Conservation (phyloP, 2,329 filamentous ascomycete genomes). For the Fusarium graminum region DNA sequence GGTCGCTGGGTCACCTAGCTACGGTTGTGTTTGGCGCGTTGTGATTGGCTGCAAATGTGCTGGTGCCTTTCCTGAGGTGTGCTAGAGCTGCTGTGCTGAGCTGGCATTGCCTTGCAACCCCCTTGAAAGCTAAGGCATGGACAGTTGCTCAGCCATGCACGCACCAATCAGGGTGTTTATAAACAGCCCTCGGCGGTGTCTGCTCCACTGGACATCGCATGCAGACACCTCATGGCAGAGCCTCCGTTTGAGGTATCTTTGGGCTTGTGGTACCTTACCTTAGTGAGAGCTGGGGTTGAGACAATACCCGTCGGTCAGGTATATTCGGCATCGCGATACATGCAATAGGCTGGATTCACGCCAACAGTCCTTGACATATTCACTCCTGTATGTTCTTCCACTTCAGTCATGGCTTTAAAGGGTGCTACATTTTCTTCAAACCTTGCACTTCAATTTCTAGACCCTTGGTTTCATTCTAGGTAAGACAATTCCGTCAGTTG, state of each 20-base stretch:
- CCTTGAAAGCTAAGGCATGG: conserved; percentile 23
- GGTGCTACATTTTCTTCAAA: neutral
- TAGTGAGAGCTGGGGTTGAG: conserved; percentile 29
- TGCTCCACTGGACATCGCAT: conserved; percentile 39
- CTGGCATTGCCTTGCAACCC: conserved; percentile 44
- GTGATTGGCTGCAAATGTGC: conserved; percentile 34
- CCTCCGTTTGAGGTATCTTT: conserved; percentile 40
- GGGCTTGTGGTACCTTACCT: conserved; percentile 41
- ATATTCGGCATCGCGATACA: conserved; percentile 31
- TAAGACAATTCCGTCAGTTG: neutral
- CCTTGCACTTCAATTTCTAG: neutral
- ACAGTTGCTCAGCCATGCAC: conserved; percentile 17
- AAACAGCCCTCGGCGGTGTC: conserved; percentile 19
- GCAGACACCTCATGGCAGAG: conserved; percentile 36
- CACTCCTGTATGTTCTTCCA: neutral
- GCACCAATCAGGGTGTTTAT: conserved; percentile 27
- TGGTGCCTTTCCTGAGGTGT: conserved; percentile 26
- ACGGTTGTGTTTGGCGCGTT: conserved; percentile 34
- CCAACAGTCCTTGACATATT: conserved; percentile 2
- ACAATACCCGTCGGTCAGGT: conserved; percentile 8
- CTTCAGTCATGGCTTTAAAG: neutral
- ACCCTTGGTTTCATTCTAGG: neutral
- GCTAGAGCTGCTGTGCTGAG: conserved; percentile 44
- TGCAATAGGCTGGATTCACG: conserved; percentile 3
- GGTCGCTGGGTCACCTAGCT: conserved; percentile 41